Base-by-base conservation (phyloP, 1,139 yeast species). In the Kodamaea anthophila region DNA sequence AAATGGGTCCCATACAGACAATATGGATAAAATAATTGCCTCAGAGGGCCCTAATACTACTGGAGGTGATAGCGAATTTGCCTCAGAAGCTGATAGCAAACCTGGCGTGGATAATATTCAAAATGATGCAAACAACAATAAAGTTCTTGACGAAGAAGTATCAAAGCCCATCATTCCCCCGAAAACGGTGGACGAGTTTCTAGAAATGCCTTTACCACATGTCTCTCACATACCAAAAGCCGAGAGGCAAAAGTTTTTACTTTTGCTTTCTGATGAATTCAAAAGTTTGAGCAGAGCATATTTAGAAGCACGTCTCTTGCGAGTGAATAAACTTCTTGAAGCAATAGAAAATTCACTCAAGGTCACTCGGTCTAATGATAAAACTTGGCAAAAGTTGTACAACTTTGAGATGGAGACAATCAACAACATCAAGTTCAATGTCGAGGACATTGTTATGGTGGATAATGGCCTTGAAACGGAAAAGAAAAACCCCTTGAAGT, bases 381-480 rank as follows among this genome's bases (percentile, higher is more conserved):
- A 49, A 28, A 45, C 47, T 19, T 66, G 73, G 72, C 39, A 44
- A 15, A 51, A 54, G 28, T 47, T 59, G 7, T 60, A 47, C 39
- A 45, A 43, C 21, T 54, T 49, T 33, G 69, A 63, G 39, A 42
- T 55, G n/a, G 61, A 57, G 24, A 49, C 60, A 16, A 57, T 65
- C 21, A 49, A 55, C 25, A 46, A 44, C 24, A 51, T 65, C 23
- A 55, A 50, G 35, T 49, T 51, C 30, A 55, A 53, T 31, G 51
- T 58, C n/a, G 71, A 65, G 38, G 55, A 55, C 33, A 37, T 50
- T 18, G 46, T 55, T 9, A 38, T 57, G 38, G 26, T 37, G 26
- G 36, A 36, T 9, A 38, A 40, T 15, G 49, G 49, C 9, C 24
- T 38, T n/a, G 32, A 41, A 13, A 33, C 36, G 18, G 31, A 39